phyloP scores from a whole-genome alignment of 176 grass and related monocot genomes.

The Ensete ventricosum region DNA sequence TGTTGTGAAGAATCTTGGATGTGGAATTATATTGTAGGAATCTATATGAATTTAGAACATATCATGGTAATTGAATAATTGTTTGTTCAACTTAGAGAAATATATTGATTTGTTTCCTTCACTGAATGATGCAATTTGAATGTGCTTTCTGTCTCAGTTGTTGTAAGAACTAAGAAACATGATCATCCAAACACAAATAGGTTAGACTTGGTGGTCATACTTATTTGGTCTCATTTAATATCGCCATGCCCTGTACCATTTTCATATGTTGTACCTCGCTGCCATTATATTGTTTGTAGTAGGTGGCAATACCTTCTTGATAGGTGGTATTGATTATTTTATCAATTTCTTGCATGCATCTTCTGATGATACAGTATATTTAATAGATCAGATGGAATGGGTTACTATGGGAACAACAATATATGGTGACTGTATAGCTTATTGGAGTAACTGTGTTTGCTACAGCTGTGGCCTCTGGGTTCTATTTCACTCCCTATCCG shows the following conservation, averaged over 20 bases:
- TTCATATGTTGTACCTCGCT: not conserved
- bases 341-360: not conserved
- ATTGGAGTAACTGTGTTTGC: conserved; percentile 1
- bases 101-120: not conserved
- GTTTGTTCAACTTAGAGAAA: not conserved
- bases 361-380: not conserved
- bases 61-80: not conserved
- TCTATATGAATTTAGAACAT: too few relatives aligned
- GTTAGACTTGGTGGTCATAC: not conserved
- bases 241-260: not conserved
- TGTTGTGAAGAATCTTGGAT: too few relatives aligned
- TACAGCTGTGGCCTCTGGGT: conserved; percentile 91
- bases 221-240: not conserved
- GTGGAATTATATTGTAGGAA: too few relatives aligned
- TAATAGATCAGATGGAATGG: not conserved
- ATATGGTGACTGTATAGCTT: not conserved
- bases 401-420: not conserved
- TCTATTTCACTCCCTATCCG: conserved; percentile 77
- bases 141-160: too few relatives aligned
- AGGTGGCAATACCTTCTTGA: not conserved
- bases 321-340: not conserved
- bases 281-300: not conserved
- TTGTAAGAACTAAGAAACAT: too few relatives aligned
- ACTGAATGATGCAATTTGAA: too few relatives aligned
- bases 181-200: too few relatives aligned